A percentile compares a stretch with the other conserved stretches of the same genome.
phyloP scores from a whole-genome alignment of 2,329 filamentous ascomycete genomes.

The Didymellaceae sp. region DNA sequence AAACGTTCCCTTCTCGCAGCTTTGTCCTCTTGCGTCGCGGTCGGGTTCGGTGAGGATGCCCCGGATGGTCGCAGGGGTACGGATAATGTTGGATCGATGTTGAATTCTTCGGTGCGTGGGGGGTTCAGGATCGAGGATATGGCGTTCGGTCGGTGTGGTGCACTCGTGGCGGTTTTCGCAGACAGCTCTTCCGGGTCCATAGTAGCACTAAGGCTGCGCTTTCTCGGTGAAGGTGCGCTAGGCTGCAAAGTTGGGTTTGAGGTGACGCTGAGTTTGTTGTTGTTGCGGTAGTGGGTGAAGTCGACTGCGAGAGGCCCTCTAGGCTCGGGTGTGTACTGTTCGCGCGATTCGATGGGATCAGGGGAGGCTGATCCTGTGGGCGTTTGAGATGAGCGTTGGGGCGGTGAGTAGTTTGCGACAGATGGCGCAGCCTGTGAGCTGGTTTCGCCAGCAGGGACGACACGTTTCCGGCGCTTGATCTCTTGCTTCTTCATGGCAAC shows the following conservation, averaged over 20 bases:
- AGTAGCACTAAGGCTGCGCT: slow-evolving; percentile 46
- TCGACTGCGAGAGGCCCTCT: slow-evolving; percentile 46
- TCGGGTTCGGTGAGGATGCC: slow-evolving; percentile 27
- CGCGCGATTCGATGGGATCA: slow-evolving; percentile 42
- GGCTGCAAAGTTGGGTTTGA: slow-evolving; percentile 25
- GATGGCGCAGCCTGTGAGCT: slow-evolving; percentile 37
- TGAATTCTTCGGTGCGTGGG: slow-evolving; percentile 30
- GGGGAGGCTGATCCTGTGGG: slow-evolving; percentile 44
- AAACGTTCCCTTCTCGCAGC: slow-evolving; percentile 38
- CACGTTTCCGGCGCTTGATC: slow-evolving; percentile 93
- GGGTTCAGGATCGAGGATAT: slow-evolving; percentile 47
- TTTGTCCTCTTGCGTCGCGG: slow-evolving; percentile 38
- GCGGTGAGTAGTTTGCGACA: slow-evolving; percentile 39
- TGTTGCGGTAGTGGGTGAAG: slow-evolving; percentile 42
- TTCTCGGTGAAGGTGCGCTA: slow-evolving; percentile 38
- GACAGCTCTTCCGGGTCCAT: slow-evolving; percentile 37
- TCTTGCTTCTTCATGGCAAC: slow-evolving; percentile 99
- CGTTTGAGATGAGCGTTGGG: slow-evolving; percentile 35
- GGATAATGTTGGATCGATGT: slow-evolving; percentile 44
- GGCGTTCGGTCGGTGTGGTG: slow-evolving; percentile 41
- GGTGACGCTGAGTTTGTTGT: slow-evolving; percentile 21
- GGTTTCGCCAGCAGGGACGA: slow-evolving; percentile 76
- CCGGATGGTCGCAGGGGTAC: slow-evolving; percentile 26
- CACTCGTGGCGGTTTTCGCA: slow-evolving; percentile 25
- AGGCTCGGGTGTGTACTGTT: slow-evolving; percentile 36